These are phyloP conservation scores for Scheffersomyces quercinus DNA, from an alignment of 1,139 yeast genomes.

Conservation along the genomic window DNA sequence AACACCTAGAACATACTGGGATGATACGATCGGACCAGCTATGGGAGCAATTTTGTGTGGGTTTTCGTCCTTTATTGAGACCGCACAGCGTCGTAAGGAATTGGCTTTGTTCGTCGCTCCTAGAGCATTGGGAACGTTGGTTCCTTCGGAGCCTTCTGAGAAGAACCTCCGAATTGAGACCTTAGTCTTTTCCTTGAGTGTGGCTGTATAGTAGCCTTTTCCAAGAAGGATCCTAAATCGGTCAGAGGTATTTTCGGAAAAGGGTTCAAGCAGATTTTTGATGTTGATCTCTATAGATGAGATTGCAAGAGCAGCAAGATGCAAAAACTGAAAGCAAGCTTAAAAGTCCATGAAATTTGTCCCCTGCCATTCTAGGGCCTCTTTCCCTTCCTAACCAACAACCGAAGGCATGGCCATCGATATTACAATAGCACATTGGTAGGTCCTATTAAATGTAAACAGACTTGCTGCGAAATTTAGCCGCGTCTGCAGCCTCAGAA, in stretches of 20 bases:
- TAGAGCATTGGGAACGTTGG: slow-evolving; percentile 36
- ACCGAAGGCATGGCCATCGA: too few species aligned
- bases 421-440: too few species aligned
- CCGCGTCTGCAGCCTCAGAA: too few species aligned
- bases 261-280: slow-evolving; percentile 18
- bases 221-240: slow-evolving; percentile 24
- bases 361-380: too few species aligned
- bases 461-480: too few species aligned
- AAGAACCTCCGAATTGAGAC: slow-evolving; percentile 29
- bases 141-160: slow-evolving; percentile 28
- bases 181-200: slow-evolving; percentile 30
- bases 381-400: too few species aligned
- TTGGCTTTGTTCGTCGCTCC: slow-evolving; percentile 44
- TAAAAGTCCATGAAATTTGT: too few species aligned
- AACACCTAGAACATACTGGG: slow-evolving; percentile 28
- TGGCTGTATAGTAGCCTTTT: slow-evolving; percentile 37
- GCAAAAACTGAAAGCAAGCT: too few species aligned
- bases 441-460: too few species aligned
- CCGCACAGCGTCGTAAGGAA: slow-evolving; percentile 36
- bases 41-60: slow-evolving; percentile 36
- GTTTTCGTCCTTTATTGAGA: slow-evolving; percentile 34
- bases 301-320: too few species aligned
- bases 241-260: slow-evolving; percentile 40
- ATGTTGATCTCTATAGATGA: not conserved
- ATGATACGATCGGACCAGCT: slow-evolving; percentile 30